Base-by-base conservation (phyloP, 129 eudicot species). In the Arctium minus region DNA sequence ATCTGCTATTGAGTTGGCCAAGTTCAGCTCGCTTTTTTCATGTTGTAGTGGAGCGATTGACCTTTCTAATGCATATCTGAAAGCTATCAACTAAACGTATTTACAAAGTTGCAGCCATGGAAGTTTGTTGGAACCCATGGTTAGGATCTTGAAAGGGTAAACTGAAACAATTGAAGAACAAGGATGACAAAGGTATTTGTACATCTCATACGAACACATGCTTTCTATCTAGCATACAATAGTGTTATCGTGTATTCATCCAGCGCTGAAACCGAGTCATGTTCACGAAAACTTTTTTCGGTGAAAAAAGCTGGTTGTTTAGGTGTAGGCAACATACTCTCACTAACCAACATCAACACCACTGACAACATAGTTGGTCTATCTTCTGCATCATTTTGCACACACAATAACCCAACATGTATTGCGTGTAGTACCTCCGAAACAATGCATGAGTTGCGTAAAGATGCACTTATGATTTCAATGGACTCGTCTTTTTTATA, bases 351-450 rank as follows among this genome's bases (percentile, higher is more conserved):
- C 84, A 81, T 81, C 3, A 50, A n/a, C 48, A 81, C 44, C 13
- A 56, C 79, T 1, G 73, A 50, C n/a, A 65, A 18, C 84, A 73
- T 81, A 38, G 39, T 81, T 72, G 83, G 83, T 12, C 83, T 78
- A 78, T 83, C 82, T 74, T 65, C 81, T 18, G 71, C 70, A 32
- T 56, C 71, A 50, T 76, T 48, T 76, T 76, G 80, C 33, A 76
- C 80, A 56, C 80, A 76, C 4, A 76, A 76, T 32, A 76, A n/a
- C 15, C 17, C 80, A 15, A 76, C 70, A 15, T 76, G 80, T 12
- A 76, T 76, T 76, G 80, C 35, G 32, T 48, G 65, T 76, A 53
- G 8, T 53, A 76, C 70, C 53, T 76, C 77, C 1, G 33, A 73
- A n/a, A 73, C 77, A 3, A 73, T 39, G 44, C 35, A 40, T 9